phyloP scores from a whole-genome alignment of 495 filamentous ascomycete species.

The Bacidia rubella region DNA sequence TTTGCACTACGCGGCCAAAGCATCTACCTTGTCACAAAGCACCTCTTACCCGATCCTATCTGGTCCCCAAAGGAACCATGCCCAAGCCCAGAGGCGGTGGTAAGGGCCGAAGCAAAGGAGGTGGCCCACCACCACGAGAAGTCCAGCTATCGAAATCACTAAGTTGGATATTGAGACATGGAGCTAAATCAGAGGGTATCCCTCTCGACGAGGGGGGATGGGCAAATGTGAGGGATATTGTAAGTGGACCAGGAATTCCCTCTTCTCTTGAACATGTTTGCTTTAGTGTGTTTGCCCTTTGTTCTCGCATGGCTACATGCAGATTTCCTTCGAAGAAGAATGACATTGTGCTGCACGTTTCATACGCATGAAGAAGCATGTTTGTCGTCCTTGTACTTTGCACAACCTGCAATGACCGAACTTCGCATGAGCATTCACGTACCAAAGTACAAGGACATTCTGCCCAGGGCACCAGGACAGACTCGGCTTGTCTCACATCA shows the following conservation, averaged over 20 bases:
- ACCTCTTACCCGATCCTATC: no score
- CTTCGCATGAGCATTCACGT: no score
- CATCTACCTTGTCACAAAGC: no score
- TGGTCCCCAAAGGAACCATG: not conserved
- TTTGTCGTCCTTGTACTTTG: no score
- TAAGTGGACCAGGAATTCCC: conserved; percentile 36
- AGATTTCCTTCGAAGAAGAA: not conserved
- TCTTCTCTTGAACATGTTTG: not conserved
- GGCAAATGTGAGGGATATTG: conserved; percentile 62
- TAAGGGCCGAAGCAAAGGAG: not conserved
- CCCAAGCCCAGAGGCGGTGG: not conserved
- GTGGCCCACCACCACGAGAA: conserved; percentile 30
- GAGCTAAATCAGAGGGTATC: conserved; percentile 64
- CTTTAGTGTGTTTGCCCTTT: not conserved
- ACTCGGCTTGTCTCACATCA: no score
- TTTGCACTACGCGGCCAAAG: no score
- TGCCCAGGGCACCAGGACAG: no score
- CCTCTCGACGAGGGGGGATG: conserved; percentile 66
- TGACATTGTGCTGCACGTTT: not conserved
- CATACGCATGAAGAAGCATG: no score
- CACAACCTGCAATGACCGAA: no score
- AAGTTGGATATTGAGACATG: conserved; percentile 68
- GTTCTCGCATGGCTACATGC: not conserved
- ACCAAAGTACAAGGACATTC: no score
- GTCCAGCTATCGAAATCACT: conserved; percentile 68